Evolutionary conservation across 148 eudicot species (phyloP).

Genomic region (Nepenthes gracilis): DNA sequence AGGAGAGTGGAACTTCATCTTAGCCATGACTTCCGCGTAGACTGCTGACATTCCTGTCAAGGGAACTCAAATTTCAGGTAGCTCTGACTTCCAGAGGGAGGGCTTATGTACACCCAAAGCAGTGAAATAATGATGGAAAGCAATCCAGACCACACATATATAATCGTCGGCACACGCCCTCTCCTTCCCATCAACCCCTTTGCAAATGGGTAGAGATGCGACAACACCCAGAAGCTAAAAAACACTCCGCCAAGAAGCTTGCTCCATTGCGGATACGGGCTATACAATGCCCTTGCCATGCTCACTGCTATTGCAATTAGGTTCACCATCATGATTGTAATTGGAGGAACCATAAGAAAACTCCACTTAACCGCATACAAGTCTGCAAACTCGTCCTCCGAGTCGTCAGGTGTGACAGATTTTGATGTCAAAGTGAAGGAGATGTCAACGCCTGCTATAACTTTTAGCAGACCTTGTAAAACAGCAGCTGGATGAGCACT

Average conservation of each 20-base stretch:
- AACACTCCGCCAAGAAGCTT: slow-evolving; percentile 89
- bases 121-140: slow-evolving; percentile 72
- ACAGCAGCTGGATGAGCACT: slow-evolving; percentile 98
- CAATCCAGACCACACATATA: slow-evolving; percentile 75
- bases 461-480: slow-evolving; percentile 78
- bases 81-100: slow-evolving; percentile 55
- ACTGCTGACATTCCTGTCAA: slow-evolving; percentile 8
- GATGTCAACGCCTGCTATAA: slow-evolving; percentile 83
- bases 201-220: slow-evolving; percentile 87
- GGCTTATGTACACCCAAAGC: slow-evolving; percentile 67
- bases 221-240: slow-evolving; percentile 98
- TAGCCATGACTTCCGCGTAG: not conserved
- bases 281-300: slow-evolving; percentile 67
- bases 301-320: slow-evolving; percentile 75
- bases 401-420: slow-evolving; percentile 60
- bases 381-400: slow-evolving; percentile 91
- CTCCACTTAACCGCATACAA: slow-evolving; percentile 68
- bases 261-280: slow-evolving; percentile 95
- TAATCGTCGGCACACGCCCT: slow-evolving; percentile 80
- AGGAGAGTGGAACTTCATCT: too few relatives aligned
- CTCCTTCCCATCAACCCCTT: slow-evolving; percentile 87
- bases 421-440: slow-evolving; percentile 92
- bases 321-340: slow-evolving; percentile 81
- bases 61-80: slow-evolving; percentile 39
- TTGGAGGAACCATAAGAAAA: slow-evolving; percentile 75